Conservation (phyloP, 2,329 filamentous ascomycete genomes). For the Penicillium sp. region DNA sequence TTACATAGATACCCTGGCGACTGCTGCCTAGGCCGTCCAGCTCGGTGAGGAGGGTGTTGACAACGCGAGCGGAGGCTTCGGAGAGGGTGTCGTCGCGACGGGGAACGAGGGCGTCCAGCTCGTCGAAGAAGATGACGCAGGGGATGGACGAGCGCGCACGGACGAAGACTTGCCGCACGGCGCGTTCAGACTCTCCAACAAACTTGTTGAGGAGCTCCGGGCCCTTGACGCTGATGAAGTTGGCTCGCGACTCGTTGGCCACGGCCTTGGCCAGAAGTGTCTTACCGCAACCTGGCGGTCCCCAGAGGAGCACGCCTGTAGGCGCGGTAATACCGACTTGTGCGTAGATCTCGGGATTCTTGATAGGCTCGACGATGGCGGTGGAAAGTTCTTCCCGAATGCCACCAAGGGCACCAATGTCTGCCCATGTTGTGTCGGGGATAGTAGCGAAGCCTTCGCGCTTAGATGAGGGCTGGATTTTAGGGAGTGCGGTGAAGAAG, state of each 20-base stretch:
- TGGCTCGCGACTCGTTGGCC: conserved; percentile 91
- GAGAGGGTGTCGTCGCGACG: conserved; percentile 75
- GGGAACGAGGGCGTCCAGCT: conserved; percentile 90
- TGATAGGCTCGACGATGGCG: conserved; percentile 89
- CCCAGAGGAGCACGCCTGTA: conserved; percentile 91
- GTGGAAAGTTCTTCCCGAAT: conserved; percentile 79
- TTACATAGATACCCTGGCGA: conserved; percentile 87
- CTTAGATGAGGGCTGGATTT: conserved; percentile 77
- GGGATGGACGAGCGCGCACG: conserved; percentile 83
- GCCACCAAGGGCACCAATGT: conserved; percentile 81
- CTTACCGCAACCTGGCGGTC: conserved; percentile 94
- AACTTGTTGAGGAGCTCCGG: conserved; percentile 97
- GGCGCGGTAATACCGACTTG: conserved; percentile 77
- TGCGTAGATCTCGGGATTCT: conserved; percentile 73
- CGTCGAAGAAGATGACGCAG: conserved; percentile 97
- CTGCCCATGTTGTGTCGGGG: conserved; percentile 87
- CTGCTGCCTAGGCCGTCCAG: conserved; percentile 77
- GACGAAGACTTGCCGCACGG: conserved; percentile 87
- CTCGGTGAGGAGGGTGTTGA: conserved; percentile 93
- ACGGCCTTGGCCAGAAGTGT: conserved; percentile 95
- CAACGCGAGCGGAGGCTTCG: conserved; percentile 83
- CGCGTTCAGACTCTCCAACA: conserved; percentile 92
- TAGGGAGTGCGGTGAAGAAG: conserved; percentile 73
- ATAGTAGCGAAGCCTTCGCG: conserved; percentile 94
- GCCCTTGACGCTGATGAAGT: conserved; percentile 97